Base-by-base conservation (phyloP, 1,284 basidiomycete genomes). In the Tilletia indica region DNA sequence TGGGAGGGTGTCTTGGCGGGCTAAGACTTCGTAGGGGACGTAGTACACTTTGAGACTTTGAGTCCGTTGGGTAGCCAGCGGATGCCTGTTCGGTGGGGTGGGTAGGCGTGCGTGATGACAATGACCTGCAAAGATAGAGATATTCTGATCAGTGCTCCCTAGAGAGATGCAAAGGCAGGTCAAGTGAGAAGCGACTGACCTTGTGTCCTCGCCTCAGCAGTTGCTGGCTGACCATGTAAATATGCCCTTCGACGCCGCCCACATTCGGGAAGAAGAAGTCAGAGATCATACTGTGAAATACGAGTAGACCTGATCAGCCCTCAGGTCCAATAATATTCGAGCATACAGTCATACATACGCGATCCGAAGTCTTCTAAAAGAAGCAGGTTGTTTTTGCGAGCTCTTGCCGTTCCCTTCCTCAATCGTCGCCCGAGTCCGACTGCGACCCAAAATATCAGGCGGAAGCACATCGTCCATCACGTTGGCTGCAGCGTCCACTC, bases 31-130 rank as follows among this genome's bases (percentile, higher is more conserved):
- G 78, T 94, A 91, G 0, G 97, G 97, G 54, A 99, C 88, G 85
- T 99, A 90, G 86, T 98, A 99, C 21, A 98, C 92, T 85, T 98
- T 98, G 76, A 99, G 87, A 98, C 92, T 85, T 98, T 98, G 76
- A 99, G 87, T 0, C 89, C 86, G 45, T 84, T 88, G 6, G 93
- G 91, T 0, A 99, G 87, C 89, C 94, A 94, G 25, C 95, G 91
- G 34, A 98, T 87, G 9, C 96, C 96, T 45, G 91, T 89, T 34
- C 95, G 91, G 77, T 92, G 89, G 16, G 92, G 91, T 11, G 89
- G 88, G 80, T 96, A 93, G 72, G 92, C 91, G 81, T 99, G 97
- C 0, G 96, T 97, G 74, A 99, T 92, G 39, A 97, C 90, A 75
- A 98, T 91, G 69, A 99, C 93, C 56, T 92, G 95, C 77, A 3